phyloP scores from a whole-genome alignment of 306 rosid genomes.

The Spatholobus suberectus region DNA sequence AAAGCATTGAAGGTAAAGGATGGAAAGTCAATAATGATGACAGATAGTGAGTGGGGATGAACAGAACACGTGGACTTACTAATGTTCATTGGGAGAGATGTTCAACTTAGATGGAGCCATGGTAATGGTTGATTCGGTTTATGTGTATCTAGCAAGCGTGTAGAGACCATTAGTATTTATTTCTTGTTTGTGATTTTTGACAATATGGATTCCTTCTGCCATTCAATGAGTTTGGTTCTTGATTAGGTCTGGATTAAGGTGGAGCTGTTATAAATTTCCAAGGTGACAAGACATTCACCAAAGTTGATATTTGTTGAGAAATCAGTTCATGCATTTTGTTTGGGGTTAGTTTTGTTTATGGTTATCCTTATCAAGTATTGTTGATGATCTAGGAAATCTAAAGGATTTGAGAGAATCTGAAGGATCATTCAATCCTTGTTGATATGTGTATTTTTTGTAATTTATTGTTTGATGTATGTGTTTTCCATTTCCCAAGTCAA shows the following conservation, averaged over 20 bases:
- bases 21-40: background rate
- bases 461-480: background rate
- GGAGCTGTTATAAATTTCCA: background rate
- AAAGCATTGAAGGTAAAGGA: background rate
- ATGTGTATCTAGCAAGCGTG: background rate
- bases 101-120: background rate
- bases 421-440: background rate
- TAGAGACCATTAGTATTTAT: background rate
- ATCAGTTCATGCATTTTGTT: background rate
- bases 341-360: background rate
- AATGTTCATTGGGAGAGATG: background rate
- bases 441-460: background rate
- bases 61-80: background rate
- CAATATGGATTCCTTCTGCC: background rate
- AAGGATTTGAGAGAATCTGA: background rate
- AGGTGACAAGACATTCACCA: background rate
- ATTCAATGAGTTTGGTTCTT: background rate
- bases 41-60: background rate
- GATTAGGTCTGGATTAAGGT: background rate
- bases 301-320: background rate
- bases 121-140: background rate
- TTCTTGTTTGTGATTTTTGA: background rate
- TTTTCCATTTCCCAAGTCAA: background rate
- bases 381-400: slow-evolving; percentile 21
- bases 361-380: background rate